A percentile compares a stretch with the other conserved stretches of the same genome.
phyloP scores from a whole-genome alignment of 2,329 filamentous ascomycete genomes.

The Ascochyta pisi region DNA sequence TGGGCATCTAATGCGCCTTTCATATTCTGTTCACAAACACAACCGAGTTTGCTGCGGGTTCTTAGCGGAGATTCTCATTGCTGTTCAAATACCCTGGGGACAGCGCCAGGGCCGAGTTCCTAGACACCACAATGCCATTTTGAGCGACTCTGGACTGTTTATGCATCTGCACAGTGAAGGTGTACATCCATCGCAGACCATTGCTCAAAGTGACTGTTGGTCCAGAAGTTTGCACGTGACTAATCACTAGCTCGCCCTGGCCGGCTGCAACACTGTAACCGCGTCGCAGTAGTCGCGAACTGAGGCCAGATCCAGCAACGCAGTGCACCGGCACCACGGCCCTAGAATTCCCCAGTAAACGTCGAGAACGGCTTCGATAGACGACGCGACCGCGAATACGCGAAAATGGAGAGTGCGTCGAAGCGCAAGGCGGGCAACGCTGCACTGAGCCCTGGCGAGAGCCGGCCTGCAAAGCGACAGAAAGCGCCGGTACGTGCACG shows the following conservation, averaged over 20 bases:
- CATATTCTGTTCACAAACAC: slow-evolving; percentile 18
- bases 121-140: slow-evolving; percentile 21
- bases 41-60: slow-evolving; percentile 29
- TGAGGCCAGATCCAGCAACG: slow-evolving; percentile 30
- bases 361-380: slow-evolving; percentile 26
- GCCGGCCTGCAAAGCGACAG: slow-evolving; percentile 64
- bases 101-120: slow-evolving; percentile 27
- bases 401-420: slow-evolving; percentile 52
- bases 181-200: not conserved
- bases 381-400: slow-evolving; percentile 41
- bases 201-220: not conserved
- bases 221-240: slow-evolving; percentile 12
- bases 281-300: slow-evolving; percentile 13
- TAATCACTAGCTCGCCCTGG: not conserved
- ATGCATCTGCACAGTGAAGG: not conserved
- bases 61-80: slow-evolving; percentile 29
- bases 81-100: slow-evolving; percentile 40
- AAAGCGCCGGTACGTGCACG: slow-evolving; percentile 64
- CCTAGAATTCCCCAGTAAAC: slow-evolving; percentile 18
- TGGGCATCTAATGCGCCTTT: slow-evolving; percentile 10
- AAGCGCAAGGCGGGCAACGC: slow-evolving; percentile 64
- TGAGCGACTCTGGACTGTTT: not conserved
- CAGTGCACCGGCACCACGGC: slow-evolving; percentile 43
- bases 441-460: slow-evolving; percentile 58
- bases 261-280: slow-evolving; percentile 8